Evolutionary conservation across 495 filamentous ascomycete genomes (phyloP), one percentile per base, ranked within the genome.

Genomic region (Podospora appendiculata): DNA sequence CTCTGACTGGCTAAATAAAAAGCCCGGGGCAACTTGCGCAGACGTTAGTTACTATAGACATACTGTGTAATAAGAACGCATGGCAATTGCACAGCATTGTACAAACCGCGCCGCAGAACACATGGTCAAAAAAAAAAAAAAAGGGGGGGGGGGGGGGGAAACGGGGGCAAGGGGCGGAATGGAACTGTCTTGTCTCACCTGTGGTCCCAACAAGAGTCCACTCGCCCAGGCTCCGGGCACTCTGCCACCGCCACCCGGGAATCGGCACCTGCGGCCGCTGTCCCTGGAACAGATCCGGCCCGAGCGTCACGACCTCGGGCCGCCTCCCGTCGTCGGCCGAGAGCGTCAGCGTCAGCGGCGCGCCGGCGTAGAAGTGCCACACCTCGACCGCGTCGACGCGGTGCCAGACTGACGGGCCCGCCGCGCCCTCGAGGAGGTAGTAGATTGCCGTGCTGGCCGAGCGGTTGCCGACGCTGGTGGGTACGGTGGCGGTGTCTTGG

Each of bases 351-450:
- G 57, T 65, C 41, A 78, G 56, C 8, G 73, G 73, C 14, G 73
- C 70, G 19, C 75, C 75, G 34, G 70, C 72, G 43, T 77, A 77
- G 58, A 71, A 73, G 54, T 78, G 75, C 74, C 73, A 78, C 34
- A 74, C 54, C 56, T 78, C 74, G 50, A 58, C 63, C 17, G 70
- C 66, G 55, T 78, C 74, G 19, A 78, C 66, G 38, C 65, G 61
- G 51, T 78, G 75, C 75, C 74, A 78, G 45, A 58, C 54, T 2
- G 75, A 77, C 5, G 55, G 11, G 6, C 65, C 69, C 9, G 36
- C 60, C 9, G 55, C 17, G 42, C 73, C 70, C 47, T 76, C 68
- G 41, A 78, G 73, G 17, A 77, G 66, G 51, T 75, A 78, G 57
- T 75, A 78, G 36, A 76, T 77, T 25, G 25, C 25, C 5, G 25